These are phyloP conservation scores for Chloris gayana DNA, from an alignment of 176 grass and related monocot genomes.

Conservation along the genomic window DNA sequence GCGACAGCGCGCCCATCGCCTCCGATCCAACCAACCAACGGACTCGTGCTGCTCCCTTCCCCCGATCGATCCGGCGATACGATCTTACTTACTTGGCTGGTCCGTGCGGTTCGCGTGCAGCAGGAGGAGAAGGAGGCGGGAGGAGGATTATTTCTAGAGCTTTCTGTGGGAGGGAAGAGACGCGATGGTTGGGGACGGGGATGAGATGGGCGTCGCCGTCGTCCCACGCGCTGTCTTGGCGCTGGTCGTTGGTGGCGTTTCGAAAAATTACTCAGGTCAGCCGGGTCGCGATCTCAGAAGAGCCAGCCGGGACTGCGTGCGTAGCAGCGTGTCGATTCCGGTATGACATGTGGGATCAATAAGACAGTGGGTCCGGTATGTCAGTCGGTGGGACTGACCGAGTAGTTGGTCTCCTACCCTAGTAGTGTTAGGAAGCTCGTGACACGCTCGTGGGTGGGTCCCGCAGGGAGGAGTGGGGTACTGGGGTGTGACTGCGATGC, in stretches of 20 bases:
- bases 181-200: not conserved
- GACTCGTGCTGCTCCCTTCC: not conserved
- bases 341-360: not conserved
- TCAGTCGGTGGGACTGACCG: not conserved
- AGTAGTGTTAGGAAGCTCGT: not conserved
- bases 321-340: not conserved
- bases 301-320: not conserved
- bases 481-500: not conserved
- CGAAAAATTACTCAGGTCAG: not conserved
- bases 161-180: not conserved
- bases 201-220: constrained; percentile 28
- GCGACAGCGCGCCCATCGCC: constrained; percentile 42
- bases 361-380: not conserved
- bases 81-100: not conserved
- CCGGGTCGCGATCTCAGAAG: not conserved
- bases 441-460: not conserved
- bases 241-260: not conserved
- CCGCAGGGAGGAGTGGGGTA: not conserved
- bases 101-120: not conserved
- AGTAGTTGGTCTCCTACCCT: not conserved
- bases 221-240: not conserved
- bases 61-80: not conserved
- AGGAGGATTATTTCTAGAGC: constrained; percentile 1
- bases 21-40: not conserved
- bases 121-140: no score